These are phyloP conservation scores for Peronospora destructor DNA, from an alignment of 352 stramenopile species.

Conservation along the genomic window DNA sequence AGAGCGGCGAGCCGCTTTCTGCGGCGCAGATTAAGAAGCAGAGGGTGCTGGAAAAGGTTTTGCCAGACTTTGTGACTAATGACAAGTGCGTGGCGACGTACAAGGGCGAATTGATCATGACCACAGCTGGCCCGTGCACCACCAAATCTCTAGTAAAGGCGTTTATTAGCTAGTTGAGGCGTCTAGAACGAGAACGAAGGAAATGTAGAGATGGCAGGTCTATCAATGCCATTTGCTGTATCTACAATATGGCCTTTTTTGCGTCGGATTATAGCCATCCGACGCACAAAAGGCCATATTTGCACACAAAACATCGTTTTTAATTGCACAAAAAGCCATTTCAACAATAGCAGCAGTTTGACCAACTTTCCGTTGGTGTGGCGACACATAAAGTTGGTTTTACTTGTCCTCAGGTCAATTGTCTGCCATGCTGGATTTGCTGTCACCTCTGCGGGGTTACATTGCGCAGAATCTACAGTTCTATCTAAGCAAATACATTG, in stretches of 20 bases:
- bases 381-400: neutral
- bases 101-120: slow-evolving; percentile 71
- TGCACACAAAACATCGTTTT: too few relatives aligned
- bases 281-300: too few relatives aligned
- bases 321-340: neutral
- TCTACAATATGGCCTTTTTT: too few relatives aligned
- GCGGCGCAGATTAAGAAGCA: slow-evolving; percentile 84
- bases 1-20: slow-evolving; percentile 64
- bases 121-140: slow-evolving; percentile 51
- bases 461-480: slow-evolving; percentile 86
- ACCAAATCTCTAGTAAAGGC: slow-evolving; percentile 56
- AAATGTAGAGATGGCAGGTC: too few relatives aligned
- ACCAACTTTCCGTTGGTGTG: neutral
- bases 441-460: slow-evolving; percentile 80
- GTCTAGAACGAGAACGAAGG: neutral
- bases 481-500: slow-evolving; percentile 86
- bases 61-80: slow-evolving; percentile 62
- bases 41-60: slow-evolving; percentile 79
- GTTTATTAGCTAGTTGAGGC: slow-evolving; percentile 57
- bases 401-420: neutral
- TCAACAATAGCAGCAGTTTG: neutral
- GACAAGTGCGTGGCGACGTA: slow-evolving; percentile 65
- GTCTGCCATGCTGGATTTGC: slow-evolving; percentile 65
- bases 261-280: too few relatives aligned
- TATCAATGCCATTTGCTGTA: too few relatives aligned